Evolutionary conservation across 495 filamentous ascomycete species (phyloP).

Genomic region (Sporormia fimetaria): DNA sequence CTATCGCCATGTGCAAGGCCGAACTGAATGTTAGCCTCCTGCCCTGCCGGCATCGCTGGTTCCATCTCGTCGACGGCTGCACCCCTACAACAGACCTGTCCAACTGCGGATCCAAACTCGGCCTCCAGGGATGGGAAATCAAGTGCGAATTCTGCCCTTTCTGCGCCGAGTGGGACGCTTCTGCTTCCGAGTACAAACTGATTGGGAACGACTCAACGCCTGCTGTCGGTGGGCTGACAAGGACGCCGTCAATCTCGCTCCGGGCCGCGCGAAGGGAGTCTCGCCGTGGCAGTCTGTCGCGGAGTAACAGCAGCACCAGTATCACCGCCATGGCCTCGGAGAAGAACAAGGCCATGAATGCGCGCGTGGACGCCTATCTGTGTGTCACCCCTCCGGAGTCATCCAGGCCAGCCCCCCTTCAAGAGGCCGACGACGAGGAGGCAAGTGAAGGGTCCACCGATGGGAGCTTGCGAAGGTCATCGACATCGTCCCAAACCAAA

Average conservation of each 20-base stretch:
- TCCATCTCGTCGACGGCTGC: constrained; percentile 29
- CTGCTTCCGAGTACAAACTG: constrained; percentile 27
- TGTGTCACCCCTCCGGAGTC: constrained; percentile 11
- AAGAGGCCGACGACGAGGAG: constrained; percentile 5
- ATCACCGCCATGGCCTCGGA: constrained; percentile 25
- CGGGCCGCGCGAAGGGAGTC: constrained; percentile 18
- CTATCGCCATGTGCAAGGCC: constrained; percentile 32
- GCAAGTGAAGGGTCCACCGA: constrained; percentile 20
- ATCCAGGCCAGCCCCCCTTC: constrained; percentile 2
- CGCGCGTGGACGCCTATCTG: constrained; percentile 32
- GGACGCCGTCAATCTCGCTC: constrained; percentile 17
- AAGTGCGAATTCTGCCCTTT: constrained; percentile 33
- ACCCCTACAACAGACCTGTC: constrained; percentile 26
- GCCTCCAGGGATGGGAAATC: constrained; percentile 33
- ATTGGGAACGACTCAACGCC: constrained; percentile 25
- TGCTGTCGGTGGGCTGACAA: constrained; percentile 20
- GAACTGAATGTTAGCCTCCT: constrained; percentile 32
- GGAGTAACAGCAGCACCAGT: constrained; percentile 28
- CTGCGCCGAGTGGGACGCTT: constrained; percentile 25
- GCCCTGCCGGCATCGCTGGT: constrained; percentile 34
- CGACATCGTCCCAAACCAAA: constrained; percentile 4
- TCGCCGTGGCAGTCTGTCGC: constrained; percentile 24
- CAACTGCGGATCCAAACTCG: constrained; percentile 29
- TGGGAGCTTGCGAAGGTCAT: constrained; percentile 16
- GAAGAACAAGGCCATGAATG: constrained; percentile 29